Conservation (phyloP, 768 basidiomycete species). For the Lactarius vividus region DNA sequence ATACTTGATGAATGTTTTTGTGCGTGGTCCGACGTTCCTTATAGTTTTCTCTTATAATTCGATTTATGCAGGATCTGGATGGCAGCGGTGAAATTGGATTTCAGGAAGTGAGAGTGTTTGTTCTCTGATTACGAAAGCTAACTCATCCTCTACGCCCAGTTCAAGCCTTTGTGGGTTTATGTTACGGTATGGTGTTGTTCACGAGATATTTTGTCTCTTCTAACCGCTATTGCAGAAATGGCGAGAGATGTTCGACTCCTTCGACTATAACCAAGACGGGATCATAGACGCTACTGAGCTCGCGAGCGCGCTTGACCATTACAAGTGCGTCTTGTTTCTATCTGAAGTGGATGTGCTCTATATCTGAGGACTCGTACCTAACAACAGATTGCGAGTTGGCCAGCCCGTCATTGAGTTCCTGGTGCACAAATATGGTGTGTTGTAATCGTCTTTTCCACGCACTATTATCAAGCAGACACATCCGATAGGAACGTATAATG, state of each 20-base stretch:
- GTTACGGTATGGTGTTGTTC: not conserved
- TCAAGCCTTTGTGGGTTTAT: conserved; percentile 9
- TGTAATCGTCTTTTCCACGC: not conserved
- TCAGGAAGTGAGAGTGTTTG: conserved; percentile 1
- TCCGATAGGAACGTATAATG: not conserved
- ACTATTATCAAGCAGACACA: not conserved
- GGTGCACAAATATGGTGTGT: conserved; percentile 11
- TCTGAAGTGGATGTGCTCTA: not conserved
- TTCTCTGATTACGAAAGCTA: not conserved
- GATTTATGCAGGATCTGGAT: conserved; percentile 4
- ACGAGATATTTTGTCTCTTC: not conserved
- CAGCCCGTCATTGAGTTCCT: not conserved
- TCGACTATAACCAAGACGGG: conserved; percentile 8
- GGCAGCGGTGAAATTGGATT: conserved; percentile 7
- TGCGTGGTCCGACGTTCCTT: not conserved
- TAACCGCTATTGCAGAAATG: conserved; percentile 3
- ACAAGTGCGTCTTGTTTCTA: not conserved
- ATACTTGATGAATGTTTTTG: conserved; percentile 13
- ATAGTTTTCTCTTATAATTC: not conserved
- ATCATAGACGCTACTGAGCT: conserved; percentile 10
- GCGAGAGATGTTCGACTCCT: conserved; percentile 11
- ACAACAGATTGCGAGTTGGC: not conserved
- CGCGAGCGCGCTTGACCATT: not conserved
- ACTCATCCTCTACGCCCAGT: not conserved
- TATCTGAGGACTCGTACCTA: not conserved